Conservation (phyloP, 164 flowering plant genomes). For the Vitis amurensis region DNA sequence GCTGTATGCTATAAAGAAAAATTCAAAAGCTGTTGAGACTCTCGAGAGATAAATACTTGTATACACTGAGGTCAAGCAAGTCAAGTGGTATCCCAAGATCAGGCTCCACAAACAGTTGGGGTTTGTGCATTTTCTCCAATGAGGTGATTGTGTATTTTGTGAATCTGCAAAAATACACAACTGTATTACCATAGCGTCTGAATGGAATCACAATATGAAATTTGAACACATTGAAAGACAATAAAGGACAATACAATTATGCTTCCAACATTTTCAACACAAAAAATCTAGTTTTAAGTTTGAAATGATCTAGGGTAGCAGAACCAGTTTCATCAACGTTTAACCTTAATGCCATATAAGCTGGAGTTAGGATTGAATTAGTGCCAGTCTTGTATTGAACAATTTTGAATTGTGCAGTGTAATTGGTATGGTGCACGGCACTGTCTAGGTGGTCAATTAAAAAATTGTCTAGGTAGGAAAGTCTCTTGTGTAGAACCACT, state of each 20-base stretch:
- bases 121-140: slow-evolving; percentile 89
- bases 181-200: neutral
- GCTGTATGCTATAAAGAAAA: neutral
- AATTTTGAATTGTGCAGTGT: too few species aligned
- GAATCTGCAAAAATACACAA: slow-evolving; percentile 53
- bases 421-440: too few species aligned
- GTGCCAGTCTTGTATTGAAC: too few species aligned
- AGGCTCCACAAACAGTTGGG: slow-evolving; percentile 86
- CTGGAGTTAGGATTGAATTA: too few species aligned
- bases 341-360: too few species aligned
- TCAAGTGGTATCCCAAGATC: slow-evolving; percentile 98
- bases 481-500: too few species aligned
- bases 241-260: neutral
- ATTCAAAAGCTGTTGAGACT: neutral
- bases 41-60: slow-evolving; percentile 63
- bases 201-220: neutral
- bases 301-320: too few species aligned
- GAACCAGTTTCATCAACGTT: too few species aligned
- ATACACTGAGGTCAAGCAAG: slow-evolving; percentile 90
- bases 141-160: slow-evolving; percentile 78
- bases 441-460: too few species aligned
- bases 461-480: too few species aligned
- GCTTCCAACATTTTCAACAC: too few species aligned
- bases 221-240: neutral
- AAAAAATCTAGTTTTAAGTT: too few species aligned